phyloP scores from a whole-genome alignment of 257 asterid species.

The Ocimum tenuiflorum region DNA sequence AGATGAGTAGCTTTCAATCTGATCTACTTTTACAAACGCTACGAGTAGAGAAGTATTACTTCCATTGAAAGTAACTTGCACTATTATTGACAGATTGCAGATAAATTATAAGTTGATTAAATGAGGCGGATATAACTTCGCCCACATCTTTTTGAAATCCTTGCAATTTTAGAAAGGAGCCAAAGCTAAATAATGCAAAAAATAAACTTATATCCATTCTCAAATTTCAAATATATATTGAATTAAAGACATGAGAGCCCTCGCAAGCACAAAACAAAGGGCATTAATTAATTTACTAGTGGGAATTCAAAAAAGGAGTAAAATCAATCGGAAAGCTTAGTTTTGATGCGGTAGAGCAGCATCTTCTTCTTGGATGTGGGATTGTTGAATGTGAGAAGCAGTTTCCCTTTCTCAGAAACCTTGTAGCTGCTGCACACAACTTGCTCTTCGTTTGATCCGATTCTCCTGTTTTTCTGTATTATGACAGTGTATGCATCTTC shows the following conservation, averaged over 20 bases:
- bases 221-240: neutral
- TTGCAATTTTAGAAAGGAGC: neutral
- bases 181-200: neutral
- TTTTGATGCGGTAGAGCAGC: slow-evolving; percentile 36
- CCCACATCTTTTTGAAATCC: no score
- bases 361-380: slow-evolving; percentile 36
- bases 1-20: no score
- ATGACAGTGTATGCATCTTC: slow-evolving; percentile 28
- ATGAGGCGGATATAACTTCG: no score
- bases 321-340: neutral
- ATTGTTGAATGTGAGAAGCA: slow-evolving; percentile 26
- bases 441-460: slow-evolving; percentile 18
- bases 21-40: no score
- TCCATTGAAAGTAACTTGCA: no score
- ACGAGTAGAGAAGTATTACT: neutral
- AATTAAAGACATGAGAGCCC: neutral
- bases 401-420: slow-evolving; percentile 25
- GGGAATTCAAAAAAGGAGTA: neutral
- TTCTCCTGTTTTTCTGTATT: slow-evolving; percentile 25
- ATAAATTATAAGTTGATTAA: no score
- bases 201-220: neutral
- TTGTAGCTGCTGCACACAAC: slow-evolving; percentile 19
- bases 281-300: neutral
- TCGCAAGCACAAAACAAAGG: neutral
- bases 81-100: no score